These are phyloP conservation scores for Daedaleopsis nitida DNA, from an alignment of 768 basidiomycete species.

Conservation along the genomic window DNA sequence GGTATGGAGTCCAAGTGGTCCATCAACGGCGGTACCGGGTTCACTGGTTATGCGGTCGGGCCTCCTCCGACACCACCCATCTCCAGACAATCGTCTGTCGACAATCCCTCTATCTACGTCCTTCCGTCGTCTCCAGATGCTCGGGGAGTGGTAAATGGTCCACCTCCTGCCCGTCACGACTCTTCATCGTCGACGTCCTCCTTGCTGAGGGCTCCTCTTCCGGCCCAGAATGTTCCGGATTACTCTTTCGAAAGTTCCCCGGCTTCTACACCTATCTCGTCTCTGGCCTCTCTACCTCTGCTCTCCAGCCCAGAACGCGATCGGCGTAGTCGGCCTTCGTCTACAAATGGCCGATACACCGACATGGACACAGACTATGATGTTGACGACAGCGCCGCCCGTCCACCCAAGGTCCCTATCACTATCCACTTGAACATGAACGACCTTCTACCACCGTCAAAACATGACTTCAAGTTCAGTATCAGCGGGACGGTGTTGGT, in stretches of 20 bases:
- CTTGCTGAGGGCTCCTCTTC: slow-evolving; percentile 74
- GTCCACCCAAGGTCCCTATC: slow-evolving; percentile 60
- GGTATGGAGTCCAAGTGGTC: slow-evolving; percentile 57
- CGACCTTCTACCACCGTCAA: slow-evolving; percentile 65
- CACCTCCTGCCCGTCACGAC: slow-evolving; percentile 24
- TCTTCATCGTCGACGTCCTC: slow-evolving; percentile 38
- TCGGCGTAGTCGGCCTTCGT: slow-evolving; percentile 42
- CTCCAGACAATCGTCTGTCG: slow-evolving; percentile 47
- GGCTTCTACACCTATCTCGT: slow-evolving; percentile 47
- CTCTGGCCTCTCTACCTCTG: slow-evolving; percentile 41
- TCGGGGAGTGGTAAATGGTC: slow-evolving; percentile 14
- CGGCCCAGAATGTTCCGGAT: slow-evolving; percentile 61
- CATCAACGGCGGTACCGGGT: slow-evolving; percentile 64
- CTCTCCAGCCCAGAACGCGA: slow-evolving; percentile 36
- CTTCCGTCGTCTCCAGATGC: slow-evolving; percentile 27
- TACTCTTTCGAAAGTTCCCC: slow-evolving; percentile 76
- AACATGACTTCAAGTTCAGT: slow-evolving; percentile 65
- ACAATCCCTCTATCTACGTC: slow-evolving; percentile 25
- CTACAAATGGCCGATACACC: slow-evolving; percentile 28
- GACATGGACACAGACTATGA: slow-evolving; percentile 25
- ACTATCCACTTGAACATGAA: slow-evolving; percentile 83
- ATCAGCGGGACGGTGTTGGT: slow-evolving; percentile 69
- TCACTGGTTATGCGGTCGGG: slow-evolving; percentile 70
- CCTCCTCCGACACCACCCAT: slow-evolving; percentile 34
- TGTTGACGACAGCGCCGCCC: slow-evolving; percentile 23